A percentile compares a stretch with the other conserved stretches of the same genome.
phyloP scores from a whole-genome alignment of 2,329 filamentous ascomycete species.

The Sphaerulina vaccinii region DNA sequence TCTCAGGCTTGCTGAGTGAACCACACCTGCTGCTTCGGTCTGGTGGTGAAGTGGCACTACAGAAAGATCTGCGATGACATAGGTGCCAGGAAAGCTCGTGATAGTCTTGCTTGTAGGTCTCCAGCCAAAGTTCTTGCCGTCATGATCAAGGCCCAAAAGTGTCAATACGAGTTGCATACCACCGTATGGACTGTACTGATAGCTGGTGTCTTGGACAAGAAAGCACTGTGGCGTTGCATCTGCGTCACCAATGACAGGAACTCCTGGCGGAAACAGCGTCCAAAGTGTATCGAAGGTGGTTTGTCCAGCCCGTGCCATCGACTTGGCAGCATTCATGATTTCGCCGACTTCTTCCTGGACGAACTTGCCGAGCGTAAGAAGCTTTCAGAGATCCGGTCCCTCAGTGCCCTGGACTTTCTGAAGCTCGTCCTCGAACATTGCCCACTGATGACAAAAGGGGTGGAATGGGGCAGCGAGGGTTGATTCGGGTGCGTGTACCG shows the following conservation, averaged over 20 bases:
- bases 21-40: neutral
- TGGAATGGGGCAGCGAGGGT: too few relatives aligned
- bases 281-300: slow-evolving; percentile 20
- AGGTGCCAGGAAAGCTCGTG: slow-evolving; percentile 4
- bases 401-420: too few relatives aligned
- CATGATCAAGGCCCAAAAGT: slow-evolving; percentile 13
- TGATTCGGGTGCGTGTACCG: too few relatives aligned
- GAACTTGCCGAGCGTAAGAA: too few relatives aligned
- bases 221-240: slow-evolving; percentile 9
- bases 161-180: neutral
- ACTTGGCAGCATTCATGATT: neutral
- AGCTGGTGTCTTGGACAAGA: slow-evolving; percentile 16
- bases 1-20: neutral
- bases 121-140: slow-evolving; percentile 17
- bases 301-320: slow-evolving; percentile 11
- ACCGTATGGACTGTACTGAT: too few relatives aligned
- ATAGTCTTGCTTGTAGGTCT: neutral
- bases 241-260: slow-evolving; percentile 5
- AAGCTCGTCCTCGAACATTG: too few relatives aligned
- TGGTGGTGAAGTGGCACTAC: slow-evolving; percentile 12
- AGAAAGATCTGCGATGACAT: slow-evolving; percentile 2
- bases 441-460: too few relatives aligned
- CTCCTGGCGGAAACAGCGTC: slow-evolving; percentile 18
- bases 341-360: neutral
- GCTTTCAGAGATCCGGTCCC: too few relatives aligned